Evolutionary conservation across 331 rosid species (phyloP), one percentile per base, ranked within the genome.

Genomic region (Arachis monticola): DNA sequence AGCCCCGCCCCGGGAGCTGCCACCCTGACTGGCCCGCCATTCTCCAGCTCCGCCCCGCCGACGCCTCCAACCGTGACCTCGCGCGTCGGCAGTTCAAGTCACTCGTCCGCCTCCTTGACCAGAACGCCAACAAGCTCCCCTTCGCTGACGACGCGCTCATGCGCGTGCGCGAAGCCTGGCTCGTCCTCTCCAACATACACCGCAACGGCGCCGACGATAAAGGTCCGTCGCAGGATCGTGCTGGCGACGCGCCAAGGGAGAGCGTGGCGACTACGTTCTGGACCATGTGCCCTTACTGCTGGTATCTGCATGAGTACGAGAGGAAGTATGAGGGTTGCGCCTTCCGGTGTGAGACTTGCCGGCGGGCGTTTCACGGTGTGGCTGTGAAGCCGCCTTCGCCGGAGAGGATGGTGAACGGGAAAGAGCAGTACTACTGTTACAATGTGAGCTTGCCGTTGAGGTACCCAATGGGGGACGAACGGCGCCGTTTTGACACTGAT

Each of bases 321-420:
- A 86, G 58, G 58, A 74, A 56, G 30, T 93, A 86, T 30, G 76
- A 79, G 64, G 97, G 77, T 1, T 89, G 83, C 68, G 58, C 89
- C 12, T 50, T 93, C 41, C 77, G 90, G 13, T 93, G 98, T 41
- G 82, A 70, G 60, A 80, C 80, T 8, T 90, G 98, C 76, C 7
- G 9, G 79, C 81, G 13, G 35, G 84, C 86, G 1, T 90, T 87
- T 73, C 97, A 89, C 9, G 98, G 92, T 17, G 82, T 76, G 14
- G 78, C 77, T 67, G 89, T 93, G 53, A 73, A 48, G 56, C 78
- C 84, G 5, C 92, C 96, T 45, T 31, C 62, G 5, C 71, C 78
- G 42, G 84, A 77, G 31, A 69, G 80, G 1, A 5, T 78, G 42
- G 85, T 83, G 69, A 73, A 62, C 4, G 93, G 96, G 32, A 82